These are phyloP conservation scores for Saccharomycopsis sp. DNA, from an alignment of 805 yeast genomes.

Conservation along the genomic window DNA sequence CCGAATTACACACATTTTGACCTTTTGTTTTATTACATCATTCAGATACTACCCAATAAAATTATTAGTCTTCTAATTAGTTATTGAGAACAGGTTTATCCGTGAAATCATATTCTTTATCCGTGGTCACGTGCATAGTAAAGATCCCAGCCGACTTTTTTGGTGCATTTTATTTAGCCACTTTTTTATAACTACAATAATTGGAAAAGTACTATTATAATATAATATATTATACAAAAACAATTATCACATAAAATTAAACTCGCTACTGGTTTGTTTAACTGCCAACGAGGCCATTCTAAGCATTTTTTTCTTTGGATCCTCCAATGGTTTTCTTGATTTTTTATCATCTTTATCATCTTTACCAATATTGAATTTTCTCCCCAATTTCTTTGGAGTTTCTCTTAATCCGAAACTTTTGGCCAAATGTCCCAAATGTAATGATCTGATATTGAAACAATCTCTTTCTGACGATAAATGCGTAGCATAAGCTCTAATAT, in stretches of 20 bases:
- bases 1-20: no score
- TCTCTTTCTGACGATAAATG: constrained; percentile 75
- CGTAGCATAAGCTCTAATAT: constrained; percentile 91
- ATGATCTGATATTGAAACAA: constrained; percentile 65
- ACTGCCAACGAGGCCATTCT: constrained; percentile 64
- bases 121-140: no score
- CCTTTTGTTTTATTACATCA: no score
- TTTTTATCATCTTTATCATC: constrained; percentile 21
- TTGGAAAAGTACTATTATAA: no score
- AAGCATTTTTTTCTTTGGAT: constrained; percentile 63
- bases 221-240: no score
- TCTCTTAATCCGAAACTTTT: constrained; percentile 92
- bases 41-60: no score
- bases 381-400: constrained; percentile 75
- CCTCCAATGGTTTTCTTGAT: constrained; percentile 36
- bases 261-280: constrained; percentile 57
- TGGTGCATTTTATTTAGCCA: no score
- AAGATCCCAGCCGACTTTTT: no score
- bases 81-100: no score
- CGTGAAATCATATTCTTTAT: no score
- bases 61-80: no score
- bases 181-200: no score
- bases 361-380: constrained; percentile 21
- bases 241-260: constrained; percentile 38
- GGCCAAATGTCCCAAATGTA: constrained; percentile 94